phyloP scores from a whole-genome alignment of 331 rosid genomes.

The Rhamnella rubrinervis region DNA sequence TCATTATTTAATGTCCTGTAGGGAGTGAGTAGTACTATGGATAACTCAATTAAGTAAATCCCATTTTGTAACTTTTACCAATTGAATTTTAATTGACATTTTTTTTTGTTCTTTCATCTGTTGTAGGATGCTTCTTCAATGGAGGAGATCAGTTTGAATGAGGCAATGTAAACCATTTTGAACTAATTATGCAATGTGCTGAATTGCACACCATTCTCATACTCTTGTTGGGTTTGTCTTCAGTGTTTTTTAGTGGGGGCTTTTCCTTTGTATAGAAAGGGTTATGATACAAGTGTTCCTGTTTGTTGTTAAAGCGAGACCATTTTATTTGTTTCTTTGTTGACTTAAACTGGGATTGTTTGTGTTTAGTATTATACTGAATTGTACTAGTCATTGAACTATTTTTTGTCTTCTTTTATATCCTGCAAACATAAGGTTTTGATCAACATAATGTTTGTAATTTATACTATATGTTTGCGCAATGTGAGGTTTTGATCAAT shows the following conservation, averaged over 20 bases:
- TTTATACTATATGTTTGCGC: too few relatives aligned
- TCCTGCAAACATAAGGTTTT: too few relatives aligned
- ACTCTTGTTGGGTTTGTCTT: slow-evolving; percentile 40
- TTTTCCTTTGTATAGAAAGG: slow-evolving; percentile 39
- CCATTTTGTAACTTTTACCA: background rate
- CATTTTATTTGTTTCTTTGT: slow-evolving; percentile 16
- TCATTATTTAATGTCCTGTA: too few relatives aligned
- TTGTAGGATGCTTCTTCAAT: slow-evolving; percentile 45
- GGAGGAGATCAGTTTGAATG: slow-evolving; percentile 40
- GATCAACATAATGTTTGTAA: background rate
- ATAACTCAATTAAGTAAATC: background rate
- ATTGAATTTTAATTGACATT: background rate
- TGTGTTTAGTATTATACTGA: slow-evolving; percentile 31
- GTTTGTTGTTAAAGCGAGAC: slow-evolving; percentile 14
- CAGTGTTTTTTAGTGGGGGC: slow-evolving; percentile 34
- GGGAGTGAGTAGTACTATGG: too few relatives aligned
- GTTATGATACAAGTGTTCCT: slow-evolving; percentile 20
- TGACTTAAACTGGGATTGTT: slow-evolving; percentile 28
- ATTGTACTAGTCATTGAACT: slow-evolving; percentile 29
- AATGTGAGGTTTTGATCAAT: too few relatives aligned
- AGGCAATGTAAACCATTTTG: slow-evolving; percentile 34
- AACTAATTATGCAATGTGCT: slow-evolving; percentile 13
- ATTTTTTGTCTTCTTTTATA: background rate
- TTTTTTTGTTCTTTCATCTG: background rate
- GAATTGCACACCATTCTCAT: slow-evolving; percentile 17